Base-by-base conservation (phyloP, 1,284 basidiomycete species). In the Phellopilus nigrolimitatus region DNA sequence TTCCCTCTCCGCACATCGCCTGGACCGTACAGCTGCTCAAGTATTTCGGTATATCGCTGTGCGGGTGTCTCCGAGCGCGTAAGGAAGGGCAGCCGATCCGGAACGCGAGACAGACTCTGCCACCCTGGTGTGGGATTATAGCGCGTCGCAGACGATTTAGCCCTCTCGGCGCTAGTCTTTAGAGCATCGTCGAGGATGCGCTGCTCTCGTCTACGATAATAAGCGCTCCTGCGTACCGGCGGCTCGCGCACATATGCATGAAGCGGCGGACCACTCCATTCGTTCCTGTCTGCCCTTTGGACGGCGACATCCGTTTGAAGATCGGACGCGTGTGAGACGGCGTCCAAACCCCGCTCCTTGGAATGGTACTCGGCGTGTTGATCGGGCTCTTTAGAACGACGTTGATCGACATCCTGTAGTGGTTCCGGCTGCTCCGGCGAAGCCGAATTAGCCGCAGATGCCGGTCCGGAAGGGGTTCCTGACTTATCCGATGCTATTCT, bases 1-100 rank as follows among this genome's bases (percentile, higher is more conserved):
- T 53, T 27, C 4, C 51, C 51, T 6, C 51, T 27, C 12, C 47
- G 33, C 13, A 48, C 13, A 44, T 53, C 51, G 10, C 51, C 51
- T 10, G 31, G n/a, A 4, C 51, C 51, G 39, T 53, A 53, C 24
- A 33, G 13, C 13, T 42, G 19, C 39, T 53, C 41, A 17, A 53
- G 40, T 13, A 53, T 27, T 12, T n/a, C 4, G n/a, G 30, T 27
- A 44, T 48, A 53, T 12, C 51, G 46, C 21, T 53, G 38, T 10
- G 39, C 22, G 17, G 22, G 51, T 6, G 46, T 53, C 28, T 36
- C 43, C 25, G 21, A 38, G 5, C 46, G 22, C 24, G 22, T 19
- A 8, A 28, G 25, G 19, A 39, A 27, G 17, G 36, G 34, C n/a
- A 10, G 22, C 17, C 46, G 34, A 10, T 2, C 36, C 10, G 34